Percentiles rank a stretch among this genome's conserved stretches.
Evolutionary conservation across 805 yeast genomes (phyloP).

Genomic region (Lipomyces starkeyi): DNA sequence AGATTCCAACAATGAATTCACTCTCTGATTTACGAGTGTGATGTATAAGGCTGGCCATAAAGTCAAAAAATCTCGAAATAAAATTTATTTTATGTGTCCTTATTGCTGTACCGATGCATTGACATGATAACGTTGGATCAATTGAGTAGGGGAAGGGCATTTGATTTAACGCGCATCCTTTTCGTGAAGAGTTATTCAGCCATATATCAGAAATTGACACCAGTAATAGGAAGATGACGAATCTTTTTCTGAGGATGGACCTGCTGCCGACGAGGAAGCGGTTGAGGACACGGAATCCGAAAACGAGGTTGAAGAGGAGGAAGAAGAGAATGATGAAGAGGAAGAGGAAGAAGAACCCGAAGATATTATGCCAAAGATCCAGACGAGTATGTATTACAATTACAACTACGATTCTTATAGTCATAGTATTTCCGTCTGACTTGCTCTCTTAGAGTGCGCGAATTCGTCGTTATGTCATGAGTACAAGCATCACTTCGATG

Average conservation of each 20-base stretch:
- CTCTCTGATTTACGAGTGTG: neutral
- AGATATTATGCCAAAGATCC: constrained; percentile 69
- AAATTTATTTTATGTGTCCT: neutral
- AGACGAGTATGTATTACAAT: constrained; percentile 48
- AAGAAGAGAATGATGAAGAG: constrained; percentile 62
- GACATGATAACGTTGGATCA: neutral
- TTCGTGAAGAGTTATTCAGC: neutral
- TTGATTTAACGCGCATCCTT: neutral
- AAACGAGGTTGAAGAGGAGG: constrained; percentile 50
- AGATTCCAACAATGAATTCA: neutral
- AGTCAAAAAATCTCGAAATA: neutral
- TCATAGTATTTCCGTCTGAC: constrained; percentile 16
- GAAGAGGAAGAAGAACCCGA: constrained; percentile 72
- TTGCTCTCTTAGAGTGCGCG: constrained; percentile 60
- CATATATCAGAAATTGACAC: neutral
- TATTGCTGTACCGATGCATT: neutral
- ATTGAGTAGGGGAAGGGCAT: neutral
- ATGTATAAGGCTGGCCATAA: neutral
- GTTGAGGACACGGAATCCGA: constrained; percentile 10
- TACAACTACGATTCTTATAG: constrained; percentile 31
- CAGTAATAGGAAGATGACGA: neutral
- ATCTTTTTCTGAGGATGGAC: neutral
- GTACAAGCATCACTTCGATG: constrained; percentile 85
- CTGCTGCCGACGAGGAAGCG: constrained; percentile 12
- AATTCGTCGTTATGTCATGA: constrained; percentile 70